Base-by-base conservation (phyloP, 352 stramenopile genomes). In the Paralagenidium karlingii region DNA sequence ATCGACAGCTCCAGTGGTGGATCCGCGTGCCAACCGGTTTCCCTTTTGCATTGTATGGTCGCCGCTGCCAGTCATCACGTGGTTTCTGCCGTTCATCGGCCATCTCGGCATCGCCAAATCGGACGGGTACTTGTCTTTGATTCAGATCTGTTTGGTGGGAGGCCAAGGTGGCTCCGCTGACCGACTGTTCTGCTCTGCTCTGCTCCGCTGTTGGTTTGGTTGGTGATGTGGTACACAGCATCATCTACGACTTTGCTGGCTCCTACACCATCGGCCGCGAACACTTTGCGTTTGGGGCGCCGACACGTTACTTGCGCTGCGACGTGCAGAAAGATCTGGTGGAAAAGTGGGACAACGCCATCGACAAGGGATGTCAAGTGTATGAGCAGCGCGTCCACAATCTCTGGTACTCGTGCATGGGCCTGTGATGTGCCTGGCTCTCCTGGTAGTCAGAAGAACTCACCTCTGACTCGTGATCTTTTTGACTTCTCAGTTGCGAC, bases 191-290 rank as follows among this genome's bases (percentile, higher is more conserved):
- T 16, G 16, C 13, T n/a, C n/a, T n/a, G n/a, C n/a, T n/a, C n/a
- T n/a, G 47, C 19, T 22, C 12, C 45, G 34, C 25, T 51, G 20
- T 49, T 20, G 5, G 40, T 26, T 19, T 50, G 29, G 29, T 15
- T 24, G 11, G 31, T 60, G 31, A 25, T 42, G 21, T 53, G n/a
- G n/a, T n/a, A 22, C 39, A 15, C n/a, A 88, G 92, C 8, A 58
- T 97, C 29, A 93, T 95, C 30, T 96, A 93, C 47, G 94, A 98
- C 68, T 98, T 98, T 74, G 92, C 90, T 5, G 94, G 92, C 0
- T 82, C 88, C 6, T 98, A 97, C 55, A 92, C 68, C 33, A 94
- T 98, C 39, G 74, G 69, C 13, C 69, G 70, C 18, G 82, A 95
- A 29, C 50, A 83, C 40, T 82, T 97, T 26, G 68, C 83, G 4